Percentiles rank a stretch among this genome's conserved stretches.
Conservation (phyloP, 495 filamentous ascomycete species). For the Neurospora sp. region DNA sequence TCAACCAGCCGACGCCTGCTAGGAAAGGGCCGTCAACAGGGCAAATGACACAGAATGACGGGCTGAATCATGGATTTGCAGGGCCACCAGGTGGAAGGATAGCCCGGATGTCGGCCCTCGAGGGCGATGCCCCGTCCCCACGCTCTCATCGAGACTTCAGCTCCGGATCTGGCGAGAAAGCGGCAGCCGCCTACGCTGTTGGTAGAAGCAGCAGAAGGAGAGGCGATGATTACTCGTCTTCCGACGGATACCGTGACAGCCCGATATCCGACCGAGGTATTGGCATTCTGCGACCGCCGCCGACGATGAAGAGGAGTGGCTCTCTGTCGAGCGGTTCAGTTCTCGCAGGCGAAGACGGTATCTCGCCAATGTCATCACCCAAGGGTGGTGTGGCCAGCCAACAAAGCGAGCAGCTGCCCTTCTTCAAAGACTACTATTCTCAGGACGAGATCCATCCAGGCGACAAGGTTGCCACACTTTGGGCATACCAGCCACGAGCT, state of each 20-base stretch:
- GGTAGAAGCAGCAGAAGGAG: slow-evolving; percentile 36
- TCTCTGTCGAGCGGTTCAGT: slow-evolving; percentile 84
- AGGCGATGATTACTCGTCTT: slow-evolving; percentile 66
- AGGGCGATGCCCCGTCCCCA: slow-evolving; percentile 52
- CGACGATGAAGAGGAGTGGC: slow-evolving; percentile 58
- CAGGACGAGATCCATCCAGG: slow-evolving; percentile 89
- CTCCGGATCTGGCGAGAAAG: slow-evolving; percentile 20
- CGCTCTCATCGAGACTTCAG: slow-evolving; percentile 26
- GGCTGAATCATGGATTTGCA: slow-evolving; percentile 51
- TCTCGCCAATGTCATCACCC: slow-evolving; percentile 79
- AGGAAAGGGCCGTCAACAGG: slow-evolving; percentile 41
- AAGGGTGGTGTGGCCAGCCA: slow-evolving; percentile 65
- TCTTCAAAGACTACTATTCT: slow-evolving; percentile 98
- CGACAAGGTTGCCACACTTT: slow-evolving; percentile 82
- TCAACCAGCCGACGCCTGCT: slow-evolving; percentile 81
- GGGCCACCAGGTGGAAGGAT: slow-evolving; percentile 81
- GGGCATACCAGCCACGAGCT: slow-evolving; percentile 93
- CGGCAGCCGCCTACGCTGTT: slow-evolving; percentile 27
- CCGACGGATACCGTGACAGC: slow-evolving; percentile 70
- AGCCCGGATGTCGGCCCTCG: slow-evolving; percentile 89
- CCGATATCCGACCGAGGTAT: slow-evolving; percentile 58
- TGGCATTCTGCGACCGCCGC: slow-evolving; percentile 48
- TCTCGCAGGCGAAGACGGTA: slow-evolving; percentile 56
- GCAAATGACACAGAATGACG: slow-evolving; percentile 22
- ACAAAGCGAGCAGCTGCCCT: slow-evolving; percentile 87